Percentiles rank a stretch among this genome's conserved stretches.
phyloP scores from a whole-genome alignment of 805 yeast genomes.

The Ogataea neopini region DNA sequence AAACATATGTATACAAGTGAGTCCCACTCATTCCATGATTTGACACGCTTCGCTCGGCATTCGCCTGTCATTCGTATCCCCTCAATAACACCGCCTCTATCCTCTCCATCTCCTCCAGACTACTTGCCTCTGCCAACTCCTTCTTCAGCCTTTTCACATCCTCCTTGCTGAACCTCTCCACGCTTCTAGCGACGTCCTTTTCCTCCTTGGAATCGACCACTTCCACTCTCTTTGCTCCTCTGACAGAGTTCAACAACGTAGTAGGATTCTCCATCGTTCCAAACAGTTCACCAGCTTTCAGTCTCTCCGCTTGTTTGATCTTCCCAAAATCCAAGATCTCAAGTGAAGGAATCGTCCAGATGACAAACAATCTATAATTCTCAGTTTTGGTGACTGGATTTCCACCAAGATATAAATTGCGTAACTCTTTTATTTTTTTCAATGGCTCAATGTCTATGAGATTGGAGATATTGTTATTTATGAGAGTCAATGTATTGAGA shows the following conservation, averaged over 20 bases:
- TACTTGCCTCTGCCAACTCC: conserved; percentile 61
- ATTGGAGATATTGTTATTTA: conserved; percentile 48
- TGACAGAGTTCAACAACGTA: too few species aligned
- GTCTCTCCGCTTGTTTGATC: conserved; percentile 57
- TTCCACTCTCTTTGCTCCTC: conserved; percentile 17
- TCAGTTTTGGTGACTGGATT: conserved; percentile 54
- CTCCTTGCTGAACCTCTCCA: conserved; percentile 51
- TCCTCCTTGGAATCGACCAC: conserved; percentile 11
- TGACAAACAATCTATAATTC: conserved; percentile 58
- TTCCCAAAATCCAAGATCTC: conserved; percentile 66
- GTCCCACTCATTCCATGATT: too few species aligned
- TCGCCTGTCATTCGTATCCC: too few species aligned
- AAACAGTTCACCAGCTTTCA: conserved; percentile 44
- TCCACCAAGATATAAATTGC: conserved; percentile 51
- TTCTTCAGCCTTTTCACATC: conserved; percentile 53
- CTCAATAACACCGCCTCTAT: conserved; percentile 44
- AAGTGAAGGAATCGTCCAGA: conserved; percentile 65
- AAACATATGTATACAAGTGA: too few species aligned
- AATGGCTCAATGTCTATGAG: conserved; percentile 45
- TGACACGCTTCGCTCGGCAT: too few species aligned
- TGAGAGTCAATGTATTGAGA: conserved; percentile 51
- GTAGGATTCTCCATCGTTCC: conserved; percentile 35
- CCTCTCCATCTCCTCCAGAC: conserved; percentile 71
- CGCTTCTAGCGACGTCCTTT: conserved; percentile 23
- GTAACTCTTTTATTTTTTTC: conserved; percentile 40